Conservation (phyloP, 805 yeast genomes). For the Kluyveromyces starmeri region DNA sequence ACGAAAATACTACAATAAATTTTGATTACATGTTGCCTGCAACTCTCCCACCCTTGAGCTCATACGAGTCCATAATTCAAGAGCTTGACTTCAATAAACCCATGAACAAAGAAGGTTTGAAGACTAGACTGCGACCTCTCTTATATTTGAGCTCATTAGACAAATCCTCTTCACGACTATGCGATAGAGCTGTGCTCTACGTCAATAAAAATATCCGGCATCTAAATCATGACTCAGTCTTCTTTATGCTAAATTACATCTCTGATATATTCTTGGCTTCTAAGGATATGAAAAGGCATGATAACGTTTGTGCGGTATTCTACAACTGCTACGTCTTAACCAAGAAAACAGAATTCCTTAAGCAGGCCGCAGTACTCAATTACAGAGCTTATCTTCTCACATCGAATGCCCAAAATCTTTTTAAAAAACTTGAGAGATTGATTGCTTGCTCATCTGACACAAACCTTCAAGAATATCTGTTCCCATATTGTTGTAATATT, state of each 20-base stretch:
- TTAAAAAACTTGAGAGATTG: slow-evolving; percentile 17
- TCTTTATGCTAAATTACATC: slow-evolving; percentile 8
- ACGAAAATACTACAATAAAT: neutral
- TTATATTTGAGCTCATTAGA: neutral
- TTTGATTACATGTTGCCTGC: neutral
- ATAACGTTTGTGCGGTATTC: slow-evolving; percentile 20
- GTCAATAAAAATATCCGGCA: slow-evolving; percentile 13
- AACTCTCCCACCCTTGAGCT: neutral
- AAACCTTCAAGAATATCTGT: slow-evolving; percentile 10
- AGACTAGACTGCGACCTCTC: neutral
- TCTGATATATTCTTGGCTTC: slow-evolving; percentile 14
- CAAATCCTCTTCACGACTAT: slow-evolving; percentile 4
- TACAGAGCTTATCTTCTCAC: slow-evolving; percentile 7
- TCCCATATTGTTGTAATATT: slow-evolving; percentile 17
- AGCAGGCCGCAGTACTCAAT: slow-evolving; percentile 11
- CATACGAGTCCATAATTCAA: neutral
- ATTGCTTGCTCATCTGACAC: slow-evolving; percentile 10
- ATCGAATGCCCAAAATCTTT: neutral
- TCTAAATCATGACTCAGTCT: neutral
- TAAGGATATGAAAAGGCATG: slow-evolving; percentile 18
- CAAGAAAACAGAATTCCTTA: slow-evolving; percentile 11
- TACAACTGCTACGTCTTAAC: slow-evolving; percentile 20
- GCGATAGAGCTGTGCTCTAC: slow-evolving; percentile 17
- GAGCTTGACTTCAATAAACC: too few species aligned
- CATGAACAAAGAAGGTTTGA: neutral